These are phyloP conservation scores for Spergularia marina DNA, from an alignment of 148 eudicot genomes.

Conservation along the genomic window DNA sequence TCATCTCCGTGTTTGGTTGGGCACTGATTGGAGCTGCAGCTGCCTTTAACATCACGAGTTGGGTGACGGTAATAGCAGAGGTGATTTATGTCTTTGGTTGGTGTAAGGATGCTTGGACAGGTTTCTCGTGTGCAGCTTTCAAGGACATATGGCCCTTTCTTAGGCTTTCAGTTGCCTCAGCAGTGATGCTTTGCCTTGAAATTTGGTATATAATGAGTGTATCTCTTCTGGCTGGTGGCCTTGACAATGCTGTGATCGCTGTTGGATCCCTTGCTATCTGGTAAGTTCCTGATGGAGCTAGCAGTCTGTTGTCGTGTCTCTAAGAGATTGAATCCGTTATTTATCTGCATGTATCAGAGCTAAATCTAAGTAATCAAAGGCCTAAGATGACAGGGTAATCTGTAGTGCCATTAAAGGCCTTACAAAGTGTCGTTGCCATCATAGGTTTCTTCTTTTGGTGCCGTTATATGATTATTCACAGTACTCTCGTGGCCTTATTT, in stretches of 20 bases:
- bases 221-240: constrained; percentile 61
- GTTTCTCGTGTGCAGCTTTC: constrained; percentile 57
- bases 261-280: constrained; percentile 85
- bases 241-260: constrained; percentile 58
- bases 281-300: constrained; percentile 30
- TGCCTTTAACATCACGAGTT: constrained; percentile 53
- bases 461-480: neutral
- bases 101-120: constrained; percentile 75
- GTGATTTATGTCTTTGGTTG: constrained; percentile 55
- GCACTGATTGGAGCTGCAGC: constrained; percentile 62
- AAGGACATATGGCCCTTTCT: constrained; percentile 70
- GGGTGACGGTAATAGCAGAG: constrained; percentile 45
- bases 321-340: neutral
- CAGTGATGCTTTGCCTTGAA: constrained; percentile 77
- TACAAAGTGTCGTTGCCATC: neutral
- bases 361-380: neutral
- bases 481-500: constrained; percentile 16
- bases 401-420: neutral
- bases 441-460: neutral
- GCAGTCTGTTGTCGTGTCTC: neutral
- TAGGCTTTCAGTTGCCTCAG: constrained; percentile 70
- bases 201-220: constrained; percentile 76
- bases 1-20: constrained; percentile 51
- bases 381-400: no score
- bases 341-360: neutral